phyloP scores from a whole-genome alignment of 2,329 filamentous ascomycete species.

The Parascedosporium putredinis region DNA sequence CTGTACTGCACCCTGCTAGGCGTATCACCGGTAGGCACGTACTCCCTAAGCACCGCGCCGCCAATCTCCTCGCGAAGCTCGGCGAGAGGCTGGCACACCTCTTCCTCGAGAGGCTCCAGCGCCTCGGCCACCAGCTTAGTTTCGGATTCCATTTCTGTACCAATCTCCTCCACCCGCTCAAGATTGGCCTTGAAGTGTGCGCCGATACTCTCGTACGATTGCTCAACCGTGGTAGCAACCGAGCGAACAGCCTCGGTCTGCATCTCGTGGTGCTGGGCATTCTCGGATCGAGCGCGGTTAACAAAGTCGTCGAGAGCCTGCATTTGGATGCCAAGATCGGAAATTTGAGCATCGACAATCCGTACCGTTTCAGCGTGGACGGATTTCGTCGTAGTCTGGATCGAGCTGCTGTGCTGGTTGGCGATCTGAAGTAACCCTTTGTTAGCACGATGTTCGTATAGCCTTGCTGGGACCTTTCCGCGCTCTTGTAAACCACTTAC shows the following conservation, averaged over 20 bases:
- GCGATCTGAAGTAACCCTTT: conserved; percentile 46
- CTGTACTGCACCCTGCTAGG: conserved; percentile 72
- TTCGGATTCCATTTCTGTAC: conserved; percentile 54
- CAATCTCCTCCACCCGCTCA: conserved; percentile 57
- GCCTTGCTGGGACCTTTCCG: conserved; percentile 41
- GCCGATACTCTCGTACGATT: conserved; percentile 62
- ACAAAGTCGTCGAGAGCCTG: conserved; percentile 85
- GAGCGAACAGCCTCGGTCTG: conserved; percentile 56
- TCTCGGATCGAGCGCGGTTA: conserved; percentile 67
- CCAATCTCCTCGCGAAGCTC: conserved; percentile 62
- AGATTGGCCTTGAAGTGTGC: conserved; percentile 60
- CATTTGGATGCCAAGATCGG: conserved; percentile 81
- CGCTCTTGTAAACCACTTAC: conserved; percentile 39
- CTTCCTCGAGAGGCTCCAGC: conserved; percentile 48
- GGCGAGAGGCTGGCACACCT: conserved; percentile 58
- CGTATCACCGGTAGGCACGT: conserved; percentile 74
- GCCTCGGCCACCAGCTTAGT: conserved; percentile 47
- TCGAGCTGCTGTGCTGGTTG: conserved; percentile 69
- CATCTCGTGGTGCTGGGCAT: conserved; percentile 62
- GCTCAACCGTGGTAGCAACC: conserved; percentile 58
- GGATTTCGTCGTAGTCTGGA: conserved; percentile 72
- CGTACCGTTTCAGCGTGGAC: conserved; percentile 85
- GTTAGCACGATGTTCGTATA: conserved; percentile 14
- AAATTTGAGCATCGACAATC: conserved; percentile 82
- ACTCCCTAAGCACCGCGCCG: conserved; percentile 60